Percentiles rank a stretch among this genome's conserved stretches.
Conservation (phyloP, 2,329 filamentous ascomycete species). For the Ascosphaera apis region DNA sequence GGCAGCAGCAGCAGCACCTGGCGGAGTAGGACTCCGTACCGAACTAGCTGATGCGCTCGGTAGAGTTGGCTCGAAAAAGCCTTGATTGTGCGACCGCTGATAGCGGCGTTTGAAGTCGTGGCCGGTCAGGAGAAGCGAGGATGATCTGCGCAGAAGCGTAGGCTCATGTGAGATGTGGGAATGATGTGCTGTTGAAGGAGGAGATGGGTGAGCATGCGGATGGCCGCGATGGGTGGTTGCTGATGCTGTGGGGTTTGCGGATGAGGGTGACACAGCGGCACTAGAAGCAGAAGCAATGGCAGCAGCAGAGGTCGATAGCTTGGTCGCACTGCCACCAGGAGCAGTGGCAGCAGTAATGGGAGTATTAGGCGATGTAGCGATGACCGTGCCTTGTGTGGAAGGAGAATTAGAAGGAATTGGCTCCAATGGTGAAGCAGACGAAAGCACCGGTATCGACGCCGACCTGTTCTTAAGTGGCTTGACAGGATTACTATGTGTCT, state of each 20-base stretch:
- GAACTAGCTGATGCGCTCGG: constrained; percentile 24
- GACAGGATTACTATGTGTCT: neutral
- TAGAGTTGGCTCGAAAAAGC: constrained; percentile 43
- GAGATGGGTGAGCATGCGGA: neutral
- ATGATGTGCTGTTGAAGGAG: neutral
- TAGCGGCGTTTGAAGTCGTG: neutral
- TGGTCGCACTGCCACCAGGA: neutral
- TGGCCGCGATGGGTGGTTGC: neutral
- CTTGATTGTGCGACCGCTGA: constrained; percentile 18
- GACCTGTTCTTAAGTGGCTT: neutral
- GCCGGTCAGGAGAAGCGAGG: neutral
- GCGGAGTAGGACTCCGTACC: neutral
- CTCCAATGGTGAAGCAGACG: neutral
- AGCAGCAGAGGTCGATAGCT: neutral
- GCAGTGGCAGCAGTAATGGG: neutral
- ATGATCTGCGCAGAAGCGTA: neutral
- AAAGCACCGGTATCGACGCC: neutral
- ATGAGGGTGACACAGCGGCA: neutral
- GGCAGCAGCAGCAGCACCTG: neutral
- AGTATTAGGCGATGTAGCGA: too few species aligned
- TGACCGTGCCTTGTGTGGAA: neutral
- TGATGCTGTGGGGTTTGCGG: neutral
- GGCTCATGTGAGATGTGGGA: neutral
- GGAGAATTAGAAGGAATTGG: neutral
- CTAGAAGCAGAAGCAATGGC: too few species aligned